Evolutionary conservation across 139 green algal genomes (phyloP).

Genomic region (Pleodorina starrii): DNA sequence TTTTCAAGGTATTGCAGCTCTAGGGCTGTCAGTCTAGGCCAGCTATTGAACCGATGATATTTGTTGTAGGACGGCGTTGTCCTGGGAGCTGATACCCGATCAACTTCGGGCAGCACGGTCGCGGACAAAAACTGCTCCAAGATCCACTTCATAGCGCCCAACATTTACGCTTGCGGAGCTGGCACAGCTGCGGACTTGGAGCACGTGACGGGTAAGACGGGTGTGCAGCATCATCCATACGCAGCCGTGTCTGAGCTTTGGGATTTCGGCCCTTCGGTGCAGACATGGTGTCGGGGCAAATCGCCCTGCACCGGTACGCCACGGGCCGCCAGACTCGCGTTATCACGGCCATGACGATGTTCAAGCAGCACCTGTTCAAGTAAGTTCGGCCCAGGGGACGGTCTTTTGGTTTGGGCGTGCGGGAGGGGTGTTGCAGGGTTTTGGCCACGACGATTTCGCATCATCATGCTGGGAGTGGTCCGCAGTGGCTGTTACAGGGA

Average conservation of each 20-base stretch:
- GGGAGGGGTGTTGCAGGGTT: too few relatives aligned
- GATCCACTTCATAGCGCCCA: constrained; percentile 98
- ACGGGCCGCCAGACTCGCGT: constrained; percentile 89
- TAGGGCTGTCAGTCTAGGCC: neutral
- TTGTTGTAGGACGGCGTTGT: constrained; percentile 95
- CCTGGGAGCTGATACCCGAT: constrained; percentile 97
- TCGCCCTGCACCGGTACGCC: constrained; percentile 94
- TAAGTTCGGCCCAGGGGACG: constrained; percentile 45
- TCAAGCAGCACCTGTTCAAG: constrained; percentile 98
- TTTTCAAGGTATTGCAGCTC: constrained; percentile 90
- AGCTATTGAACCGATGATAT: constrained; percentile 13
- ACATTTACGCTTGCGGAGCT: constrained; percentile 99
- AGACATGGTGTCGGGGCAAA: constrained; percentile 94
- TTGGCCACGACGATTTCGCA: too few relatives aligned
- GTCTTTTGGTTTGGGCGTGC: too few relatives aligned
- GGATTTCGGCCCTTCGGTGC: neutral
- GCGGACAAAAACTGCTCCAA: constrained; percentile 99
- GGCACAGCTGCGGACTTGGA: constrained; percentile 98
- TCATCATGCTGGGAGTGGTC: too few relatives aligned
- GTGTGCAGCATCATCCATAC: neutral
- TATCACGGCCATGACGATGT: constrained; percentile 94
- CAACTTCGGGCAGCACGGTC: constrained; percentile 95
- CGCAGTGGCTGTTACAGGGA: too few relatives aligned
- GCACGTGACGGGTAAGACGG: constrained; percentile 89
- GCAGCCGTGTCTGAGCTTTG: neutral